Evolutionary conservation across 257 asterid species (phyloP).

Genomic region (Linaria vulgaris): DNA sequence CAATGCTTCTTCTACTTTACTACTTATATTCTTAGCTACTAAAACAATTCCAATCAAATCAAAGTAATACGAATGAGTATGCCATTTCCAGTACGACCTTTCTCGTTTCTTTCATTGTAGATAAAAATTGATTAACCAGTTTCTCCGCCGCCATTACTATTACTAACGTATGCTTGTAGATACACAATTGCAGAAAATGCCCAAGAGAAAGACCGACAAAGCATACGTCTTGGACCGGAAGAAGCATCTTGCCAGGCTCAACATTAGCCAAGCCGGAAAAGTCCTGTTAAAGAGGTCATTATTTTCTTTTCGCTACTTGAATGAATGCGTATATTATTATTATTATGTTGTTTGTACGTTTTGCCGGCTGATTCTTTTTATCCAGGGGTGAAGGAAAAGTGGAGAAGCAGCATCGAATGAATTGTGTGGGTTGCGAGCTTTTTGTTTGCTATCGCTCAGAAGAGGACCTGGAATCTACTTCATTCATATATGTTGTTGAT

Average conservation of each 20-base stretch:
- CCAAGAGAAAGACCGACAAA: conserved; percentile 93
- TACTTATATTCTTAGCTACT: too few species aligned
- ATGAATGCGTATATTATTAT: not conserved
- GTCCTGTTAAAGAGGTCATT: conserved; percentile 86
- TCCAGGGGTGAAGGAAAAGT: conserved; percentile 91
- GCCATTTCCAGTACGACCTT: too few species aligned
- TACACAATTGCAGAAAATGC: conserved; percentile 99
- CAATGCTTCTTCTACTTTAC: not conserved
- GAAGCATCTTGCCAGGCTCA: conserved; percentile 91
- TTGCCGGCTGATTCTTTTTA: conserved; percentile 25
- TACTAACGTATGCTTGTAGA: conserved; percentile 60
- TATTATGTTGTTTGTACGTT: too few species aligned
- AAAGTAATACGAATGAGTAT: too few species aligned
- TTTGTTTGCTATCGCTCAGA: conserved; percentile 95
- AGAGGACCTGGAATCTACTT: conserved; percentile 78
- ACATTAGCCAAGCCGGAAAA: conserved; percentile 89
- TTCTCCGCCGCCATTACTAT: conserved; percentile 14
- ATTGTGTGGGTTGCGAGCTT: conserved; percentile 88
- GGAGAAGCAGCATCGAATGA: conserved; percentile 93
- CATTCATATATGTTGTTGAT: conserved; percentile 82
- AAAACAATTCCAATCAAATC: too few species aligned
- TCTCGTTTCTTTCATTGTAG: too few species aligned
- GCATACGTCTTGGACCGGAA: conserved; percentile 90
- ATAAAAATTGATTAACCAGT: too few species aligned
- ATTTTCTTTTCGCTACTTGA: not conserved